These are phyloP conservation scores for Cercospora sojina DNA, from an alignment of 2,329 filamentous ascomycete species.

Conservation along the genomic window DNA sequence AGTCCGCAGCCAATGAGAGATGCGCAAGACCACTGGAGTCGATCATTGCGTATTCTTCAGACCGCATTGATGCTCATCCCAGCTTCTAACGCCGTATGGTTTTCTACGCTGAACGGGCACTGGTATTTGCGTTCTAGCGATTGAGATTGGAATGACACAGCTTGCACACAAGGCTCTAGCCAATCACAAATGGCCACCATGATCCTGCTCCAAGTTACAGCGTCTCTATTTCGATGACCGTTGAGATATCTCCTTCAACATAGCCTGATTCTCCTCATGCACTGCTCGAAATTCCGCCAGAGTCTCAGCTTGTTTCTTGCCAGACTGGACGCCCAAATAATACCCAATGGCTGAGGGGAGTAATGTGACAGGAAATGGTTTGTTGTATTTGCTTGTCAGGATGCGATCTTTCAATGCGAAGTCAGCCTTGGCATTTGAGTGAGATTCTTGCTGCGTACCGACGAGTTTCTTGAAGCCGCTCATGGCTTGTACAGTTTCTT, in stretches of 20 bases:
- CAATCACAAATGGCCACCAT: too few species aligned
- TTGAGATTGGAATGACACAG: too few species aligned
- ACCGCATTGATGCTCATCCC: too few species aligned
- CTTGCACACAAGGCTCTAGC: too few species aligned
- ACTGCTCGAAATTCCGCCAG: conserved; percentile 33
- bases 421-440: neutral
- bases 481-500: conserved; percentile 8
- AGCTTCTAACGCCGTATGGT: too few species aligned
- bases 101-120: too few species aligned
- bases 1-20: too few species aligned
- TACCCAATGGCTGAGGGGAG: conserved; percentile 36
- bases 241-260: conserved; percentile 21
- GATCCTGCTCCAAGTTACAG: too few species aligned
- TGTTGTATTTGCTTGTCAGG: conserved; percentile 37
- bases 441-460: conserved; percentile 8
- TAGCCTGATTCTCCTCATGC: conserved; percentile 26
- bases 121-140: too few species aligned
- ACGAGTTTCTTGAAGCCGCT: conserved; percentile 23
- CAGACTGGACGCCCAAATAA: conserved; percentile 35
- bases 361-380: conserved; percentile 37
- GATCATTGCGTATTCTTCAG: too few species aligned
- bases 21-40: too few species aligned
- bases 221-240: too few species aligned
- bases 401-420: conserved; percentile 30
- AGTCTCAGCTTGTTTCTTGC: conserved; percentile 33